These are phyloP conservation scores for Yarrowia osloensis DNA, from an alignment of 805 yeast species.

Conservation along the genomic window DNA sequence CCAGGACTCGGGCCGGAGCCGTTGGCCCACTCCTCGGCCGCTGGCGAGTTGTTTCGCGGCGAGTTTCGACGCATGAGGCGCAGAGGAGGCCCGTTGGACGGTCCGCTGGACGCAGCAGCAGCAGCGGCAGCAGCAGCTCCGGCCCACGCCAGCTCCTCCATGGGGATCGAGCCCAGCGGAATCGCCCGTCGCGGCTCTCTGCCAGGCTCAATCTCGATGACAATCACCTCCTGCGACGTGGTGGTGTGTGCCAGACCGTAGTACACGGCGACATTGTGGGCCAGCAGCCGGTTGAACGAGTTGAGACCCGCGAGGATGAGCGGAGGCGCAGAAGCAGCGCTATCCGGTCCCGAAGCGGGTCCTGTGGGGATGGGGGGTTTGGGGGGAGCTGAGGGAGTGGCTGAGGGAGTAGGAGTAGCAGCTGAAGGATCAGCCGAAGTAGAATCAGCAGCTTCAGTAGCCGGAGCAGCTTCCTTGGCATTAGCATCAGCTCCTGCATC, in stretches of 20 bases:
- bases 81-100: constrained; percentile 4
- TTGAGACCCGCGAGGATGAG: constrained; percentile 45
- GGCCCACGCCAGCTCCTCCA: constrained; percentile 12
- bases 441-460: neutral
- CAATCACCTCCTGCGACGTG: constrained; percentile 51
- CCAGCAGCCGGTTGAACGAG: constrained; percentile 65
- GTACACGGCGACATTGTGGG: constrained; percentile 71
- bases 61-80: constrained; percentile 28
- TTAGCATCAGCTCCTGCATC: too few relatives aligned
- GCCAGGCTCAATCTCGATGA: constrained; percentile 36
- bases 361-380: neutral
- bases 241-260: constrained; percentile 61
- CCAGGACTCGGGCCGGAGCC: neutral
- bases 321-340: neutral
- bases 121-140: constrained; percentile 27
- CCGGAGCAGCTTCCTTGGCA: too few relatives aligned
- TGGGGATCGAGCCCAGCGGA: constrained; percentile 13
- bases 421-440: too few relatives aligned
- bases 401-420: too few relatives aligned
- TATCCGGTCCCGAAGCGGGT: neutral
- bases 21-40: neutral
- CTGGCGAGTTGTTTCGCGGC: constrained; percentile 24
- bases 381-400: neutral
- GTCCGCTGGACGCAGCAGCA: neutral
- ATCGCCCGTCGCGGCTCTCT: constrained; percentile 15